Evolutionary conservation across 2,329 filamentous ascomycete genomes (phyloP), one percentile per base, ranked within the genome.

Genomic region (Epichloe typhina): DNA sequence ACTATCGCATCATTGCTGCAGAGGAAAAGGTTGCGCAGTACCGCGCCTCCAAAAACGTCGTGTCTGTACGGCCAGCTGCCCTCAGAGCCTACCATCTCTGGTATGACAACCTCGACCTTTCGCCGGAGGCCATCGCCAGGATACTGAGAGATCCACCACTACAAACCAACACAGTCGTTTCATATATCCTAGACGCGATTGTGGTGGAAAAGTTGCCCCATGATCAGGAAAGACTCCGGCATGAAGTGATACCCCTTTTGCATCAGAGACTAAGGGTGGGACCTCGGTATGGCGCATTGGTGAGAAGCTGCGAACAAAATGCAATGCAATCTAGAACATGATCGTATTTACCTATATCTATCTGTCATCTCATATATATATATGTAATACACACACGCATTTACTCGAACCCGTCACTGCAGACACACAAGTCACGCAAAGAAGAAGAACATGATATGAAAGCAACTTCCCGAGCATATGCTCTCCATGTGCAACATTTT

Each of bases 1-100:
- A 79, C 52, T 53, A 65, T 3, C 67, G 73, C 6, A 55, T 79
- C 15, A 54, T 62, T 4, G 68, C 69, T 2, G 75, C 75, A 5
- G 70, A 76, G 17, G 54, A 61, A 6, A 64, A 67, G 55, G 59
- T 67, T 4, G 47, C 58, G 1, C 54, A 65, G 17, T 74, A 73
- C 56, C 67, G 62, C 13, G 55, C 59, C 7, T 59, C 61, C 5
- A 65, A 57, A 47, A 58, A 53, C 1, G 23, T 51, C 49, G 49
- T 62, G 1, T 55, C 50, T 7, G 63, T 62, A 0, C 36, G 53
- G 19, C 63, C 60, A 3, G 57, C 70, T 1, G 60, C 66, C 2
- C 63, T 86, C 2, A 73, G 79, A 13, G 72, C 80, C 1, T 87
- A 86, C 58, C 77, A 74, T 55, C 64, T 88, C 19, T 88, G 84